Base-by-base conservation (phyloP, 1,139 yeast species). In the Pichia sp. region DNA sequence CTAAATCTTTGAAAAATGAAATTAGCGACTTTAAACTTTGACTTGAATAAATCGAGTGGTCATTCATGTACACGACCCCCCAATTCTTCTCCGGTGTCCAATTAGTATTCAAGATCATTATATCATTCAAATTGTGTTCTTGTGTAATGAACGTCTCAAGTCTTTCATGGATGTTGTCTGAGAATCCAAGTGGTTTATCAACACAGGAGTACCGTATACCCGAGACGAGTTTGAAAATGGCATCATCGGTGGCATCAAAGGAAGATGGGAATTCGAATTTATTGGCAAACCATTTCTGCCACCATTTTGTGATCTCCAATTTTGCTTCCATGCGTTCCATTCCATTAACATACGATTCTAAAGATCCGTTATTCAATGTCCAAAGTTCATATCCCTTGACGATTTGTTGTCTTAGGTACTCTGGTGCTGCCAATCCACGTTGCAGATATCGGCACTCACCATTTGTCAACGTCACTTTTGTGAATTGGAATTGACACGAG, bases 1-100 rank as follows among this genome's bases (percentile, higher is more conserved):
- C 67, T n/a, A 62, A 40, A 19, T 53, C 48, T 48, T 64, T 65
- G 7, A 63, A 38, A 35, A 54, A 54, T 21, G 56, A 53, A 3
- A 56, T 44, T 6, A 63, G 34, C 22, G 48, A 53, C 1, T 36
- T 38, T 7, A 58, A 34, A 15, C 45, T 36, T 17, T 17, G 12
- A 2, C 12, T 14, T 1, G 46, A 38, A 12, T 41, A 46, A 5
- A n/a, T 30, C 4, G 39, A 30, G 14, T 51, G 39, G 11, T 40
- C 33, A 33, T 53, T 47, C 18, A 51, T 22, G 31, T 56, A 55
- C 11, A 61, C 34, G 2, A 57, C 53, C 1, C 68, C 68, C 54
- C 60, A 63, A 44, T 62, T 59, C 40, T 62, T 58, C 3, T 56
- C 51, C 1, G 64, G 63, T 1, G 53, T 47, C 62, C 62, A 56